Percentiles rank a stretch among this genome's conserved stretches.
Conservation (phyloP, 2,329 filamentous ascomycete genomes). For the Thelonectria rubi region DNA sequence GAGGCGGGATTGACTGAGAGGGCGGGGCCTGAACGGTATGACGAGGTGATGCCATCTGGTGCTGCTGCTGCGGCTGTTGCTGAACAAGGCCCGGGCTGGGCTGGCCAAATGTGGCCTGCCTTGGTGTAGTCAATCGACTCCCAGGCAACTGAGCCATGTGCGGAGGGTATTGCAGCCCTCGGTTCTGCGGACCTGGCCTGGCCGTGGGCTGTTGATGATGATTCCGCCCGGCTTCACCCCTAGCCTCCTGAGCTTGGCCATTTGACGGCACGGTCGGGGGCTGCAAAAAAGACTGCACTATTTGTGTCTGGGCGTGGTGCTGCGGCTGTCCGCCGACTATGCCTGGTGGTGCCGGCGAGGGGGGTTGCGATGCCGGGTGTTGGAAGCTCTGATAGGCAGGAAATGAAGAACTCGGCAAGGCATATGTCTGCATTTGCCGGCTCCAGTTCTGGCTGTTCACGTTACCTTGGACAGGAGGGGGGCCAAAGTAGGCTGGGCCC, state of each 20-base stretch:
- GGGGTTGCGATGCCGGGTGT: neutral
- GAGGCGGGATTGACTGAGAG: neutral
- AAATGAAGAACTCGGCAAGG: neutral
- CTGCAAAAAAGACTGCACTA: neutral
- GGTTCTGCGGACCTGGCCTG: neutral
- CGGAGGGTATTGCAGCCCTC: slow-evolving; percentile 19
- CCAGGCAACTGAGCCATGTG: slow-evolving; percentile 7
- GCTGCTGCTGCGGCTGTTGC: neutral
- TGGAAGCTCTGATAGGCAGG: slow-evolving; percentile 3
- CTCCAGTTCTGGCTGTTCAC: neutral
- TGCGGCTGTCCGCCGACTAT: too few species aligned
- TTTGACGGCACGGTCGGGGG: neutral
- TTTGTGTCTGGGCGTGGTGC: neutral
- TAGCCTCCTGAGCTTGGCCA: neutral
- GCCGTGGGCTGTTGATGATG: neutral
- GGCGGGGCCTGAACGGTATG: neutral
- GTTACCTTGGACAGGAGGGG: neutral
- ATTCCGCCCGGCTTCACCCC: neutral
- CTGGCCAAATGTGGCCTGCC: neutral
- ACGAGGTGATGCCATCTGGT: neutral
- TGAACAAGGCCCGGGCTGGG: neutral
- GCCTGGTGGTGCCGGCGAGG: neutral
- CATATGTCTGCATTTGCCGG: neutral
- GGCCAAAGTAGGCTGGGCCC: slow-evolving; percentile 4
- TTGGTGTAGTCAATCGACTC: neutral